phyloP scores from a whole-genome alignment of 2,329 filamentous ascomycete genomes.

The Periconia sp. region DNA sequence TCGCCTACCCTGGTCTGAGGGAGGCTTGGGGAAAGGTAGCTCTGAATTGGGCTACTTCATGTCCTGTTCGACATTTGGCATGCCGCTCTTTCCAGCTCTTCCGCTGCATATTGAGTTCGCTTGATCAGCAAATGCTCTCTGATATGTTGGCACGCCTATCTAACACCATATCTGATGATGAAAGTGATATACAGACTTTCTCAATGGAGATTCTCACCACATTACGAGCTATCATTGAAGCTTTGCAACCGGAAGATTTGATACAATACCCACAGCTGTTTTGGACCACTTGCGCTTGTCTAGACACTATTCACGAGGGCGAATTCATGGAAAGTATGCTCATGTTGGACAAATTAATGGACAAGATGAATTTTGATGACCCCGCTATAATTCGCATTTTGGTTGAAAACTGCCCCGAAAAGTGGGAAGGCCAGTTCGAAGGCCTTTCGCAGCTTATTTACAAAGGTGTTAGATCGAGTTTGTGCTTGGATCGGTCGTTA shows the following conservation, averaged over 20 bases:
- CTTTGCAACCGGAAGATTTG: conserved; percentile 76
- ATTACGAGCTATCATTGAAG: conserved; percentile 84
- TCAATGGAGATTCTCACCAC: conserved; percentile 98
- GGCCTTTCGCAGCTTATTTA: conserved; percentile 84
- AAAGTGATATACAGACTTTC: conserved; percentile 90
- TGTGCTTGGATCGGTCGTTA: conserved; percentile 77
- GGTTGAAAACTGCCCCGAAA: conserved; percentile 74
- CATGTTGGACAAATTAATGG: conserved; percentile 85
- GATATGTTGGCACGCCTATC: conserved; percentile 95
- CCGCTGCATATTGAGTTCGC: conserved; percentile 83
- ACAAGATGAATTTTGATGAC: conserved; percentile 78
- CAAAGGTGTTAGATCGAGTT: conserved; percentile 86
- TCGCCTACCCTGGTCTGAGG: conserved; percentile 82
- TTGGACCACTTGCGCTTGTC: conserved; percentile 94
- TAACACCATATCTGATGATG: conserved; percentile 95
- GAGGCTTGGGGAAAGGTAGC: conserved; percentile 90
- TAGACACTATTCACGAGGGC: conserved; percentile 94
- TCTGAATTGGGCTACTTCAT: conserved; percentile 94
- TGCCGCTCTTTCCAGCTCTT: conserved; percentile 98
- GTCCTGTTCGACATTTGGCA: conserved; percentile 89
- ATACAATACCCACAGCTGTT: conserved; percentile 93
- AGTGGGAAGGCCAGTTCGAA: conserved; percentile 88
- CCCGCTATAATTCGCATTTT: conserved; percentile 69
- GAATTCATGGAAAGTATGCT: conserved; percentile 90
- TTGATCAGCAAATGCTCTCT: conserved; percentile 91